phyloP scores from a whole-genome alignment of 2,329 filamentous ascomycete species.

The Cercospora janseana region DNA sequence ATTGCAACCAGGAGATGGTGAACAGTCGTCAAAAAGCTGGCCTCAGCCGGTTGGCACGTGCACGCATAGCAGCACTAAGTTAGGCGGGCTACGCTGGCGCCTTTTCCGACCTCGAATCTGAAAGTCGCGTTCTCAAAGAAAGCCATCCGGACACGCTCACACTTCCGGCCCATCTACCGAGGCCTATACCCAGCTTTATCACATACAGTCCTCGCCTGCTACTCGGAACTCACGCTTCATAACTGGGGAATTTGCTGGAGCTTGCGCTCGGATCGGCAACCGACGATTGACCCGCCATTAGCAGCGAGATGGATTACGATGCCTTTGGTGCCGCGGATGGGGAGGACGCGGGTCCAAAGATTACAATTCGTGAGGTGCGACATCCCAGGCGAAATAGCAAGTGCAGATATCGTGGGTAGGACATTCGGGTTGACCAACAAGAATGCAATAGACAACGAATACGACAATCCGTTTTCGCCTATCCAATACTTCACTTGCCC shows the following conservation, averaged over 20 bases:
- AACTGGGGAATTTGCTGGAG: background rate
- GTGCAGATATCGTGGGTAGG: background rate
- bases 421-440: slow-evolving; percentile 11
- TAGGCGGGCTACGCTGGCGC: background rate
- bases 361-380: slow-evolving; percentile 49
- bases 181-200: no score
- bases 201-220: background rate
- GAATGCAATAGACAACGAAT: slow-evolving; percentile 58
- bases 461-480: slow-evolving; percentile 89
- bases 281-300: no score
- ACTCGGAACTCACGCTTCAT: background rate
- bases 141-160: background rate
- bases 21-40: no score
- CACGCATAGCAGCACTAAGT: no score
- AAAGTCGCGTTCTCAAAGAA: slow-evolving; percentile 8
- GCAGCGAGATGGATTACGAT: slow-evolving; percentile 24
- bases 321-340: slow-evolving; percentile 25
- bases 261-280: background rate
- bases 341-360: slow-evolving; percentile 29
- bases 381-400: background rate
- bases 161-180: background rate
- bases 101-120: slow-evolving; percentile 1
- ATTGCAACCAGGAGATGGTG: no score
- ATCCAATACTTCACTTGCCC: slow-evolving; percentile 80
- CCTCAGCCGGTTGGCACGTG: no score